Base-by-base conservation (phyloP, 1,284 basidiomycete genomes). In the Mycena sp. region DNA sequence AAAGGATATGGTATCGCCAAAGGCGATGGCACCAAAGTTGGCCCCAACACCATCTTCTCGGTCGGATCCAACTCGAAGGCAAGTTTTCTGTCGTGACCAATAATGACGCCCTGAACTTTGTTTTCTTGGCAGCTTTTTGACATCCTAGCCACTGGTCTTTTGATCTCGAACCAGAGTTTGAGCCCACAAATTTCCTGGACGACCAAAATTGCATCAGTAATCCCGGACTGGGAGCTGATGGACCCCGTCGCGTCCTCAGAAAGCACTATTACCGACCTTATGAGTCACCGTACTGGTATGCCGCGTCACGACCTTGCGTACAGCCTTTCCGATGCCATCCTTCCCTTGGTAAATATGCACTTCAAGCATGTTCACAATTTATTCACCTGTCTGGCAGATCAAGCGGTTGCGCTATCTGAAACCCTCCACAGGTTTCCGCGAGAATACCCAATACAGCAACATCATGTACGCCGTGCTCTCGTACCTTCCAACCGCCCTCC, bases 281-380 rank as follows among this genome's bases (percentile, higher is more conserved):
- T 70, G 67, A 69, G 70, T 38, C 72, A 73, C 29, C 62, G 71
- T n/a, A 71, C 70, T 0, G 70, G 71, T 0, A 12, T 72, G 16
- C 70, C 70, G 38, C 44, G 64, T 5, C 69, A 72, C 45, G 70
- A 70, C 41, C 25, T 65, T 3, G 38, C 55, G 25, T 63, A 67
- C 50, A 55, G 52, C 32, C 7, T 14, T 7, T 9, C 7, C 32
- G 32, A 35, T 35, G 14, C 32, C 14, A 14, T 35, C 32, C 32
- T 14, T 14, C 14, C 32, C 14, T 7, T 35, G 32, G 32, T 35
- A 35, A 35, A 35, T 35, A 35, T 35, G 32, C 32, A 7, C 32
- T 9, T 35, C 14, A 7, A 7, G 9, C 7, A 9, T 35, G 32
- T 35, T 14, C 14, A 9, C 14, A 9, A 35, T 14, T 35, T 35